phyloP scores from a whole-genome alignment of 371 early-diverging fungal genomes.

The Apophysomyces ossiformis region DNA sequence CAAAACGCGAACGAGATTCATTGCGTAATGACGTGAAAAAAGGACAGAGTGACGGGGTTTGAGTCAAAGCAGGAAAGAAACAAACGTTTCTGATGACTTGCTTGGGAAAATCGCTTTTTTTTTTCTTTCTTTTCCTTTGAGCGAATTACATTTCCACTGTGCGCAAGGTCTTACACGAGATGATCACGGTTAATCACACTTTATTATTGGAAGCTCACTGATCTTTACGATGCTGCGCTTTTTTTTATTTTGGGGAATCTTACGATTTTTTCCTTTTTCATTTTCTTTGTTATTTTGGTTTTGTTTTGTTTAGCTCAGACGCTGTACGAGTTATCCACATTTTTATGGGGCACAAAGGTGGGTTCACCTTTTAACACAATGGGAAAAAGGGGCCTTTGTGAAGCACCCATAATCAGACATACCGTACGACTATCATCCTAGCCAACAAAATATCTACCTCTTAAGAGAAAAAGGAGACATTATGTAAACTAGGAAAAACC shows the following conservation, averaged over 20 bases:
- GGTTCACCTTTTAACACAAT: constrained; percentile 7
- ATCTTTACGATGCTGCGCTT: too few species aligned
- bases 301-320: constrained; percentile 4
- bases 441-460: background rate
- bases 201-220: too few species aligned
- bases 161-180: too few species aligned
- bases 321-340: background rate
- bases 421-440: background rate
- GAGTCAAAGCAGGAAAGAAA: background rate
- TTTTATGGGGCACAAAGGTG: constrained; percentile 3
- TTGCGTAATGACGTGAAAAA: background rate
- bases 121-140: too few species aligned
- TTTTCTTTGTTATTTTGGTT: too few species aligned
- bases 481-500: too few species aligned
- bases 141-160: too few species aligned
- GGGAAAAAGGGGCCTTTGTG: constrained; percentile 8
- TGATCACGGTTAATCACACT: too few species aligned
- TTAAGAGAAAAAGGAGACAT: background rate
- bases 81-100: background rate
- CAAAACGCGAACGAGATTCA: background rate
- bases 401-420: background rate
- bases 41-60: constrained; percentile 1
- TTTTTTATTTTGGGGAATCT: too few species aligned
- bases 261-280: too few species aligned
- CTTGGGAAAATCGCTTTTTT: background rate